Percentiles rank a stretch among this genome's conserved stretches.
phyloP scores from a whole-genome alignment of 257 asterid species.

The Parsonsia alboflavescens region DNA sequence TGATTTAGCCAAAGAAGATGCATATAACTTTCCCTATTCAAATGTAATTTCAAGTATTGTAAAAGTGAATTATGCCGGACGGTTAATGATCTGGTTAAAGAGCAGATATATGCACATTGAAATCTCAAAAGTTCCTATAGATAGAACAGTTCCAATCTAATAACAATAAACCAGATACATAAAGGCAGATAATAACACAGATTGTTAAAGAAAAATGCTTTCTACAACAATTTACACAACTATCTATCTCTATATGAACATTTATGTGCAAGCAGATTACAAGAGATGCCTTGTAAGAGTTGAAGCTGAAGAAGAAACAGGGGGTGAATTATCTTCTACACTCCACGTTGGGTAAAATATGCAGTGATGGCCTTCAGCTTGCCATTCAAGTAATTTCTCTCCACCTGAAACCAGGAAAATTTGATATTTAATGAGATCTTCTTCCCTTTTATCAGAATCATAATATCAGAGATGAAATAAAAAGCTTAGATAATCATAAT shows the following conservation, averaged over 20 bases:
- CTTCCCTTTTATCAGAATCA: too few relatives aligned
- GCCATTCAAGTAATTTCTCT: slow-evolving; percentile 69
- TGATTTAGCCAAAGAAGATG: not conserved
- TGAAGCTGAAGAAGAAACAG: not conserved
- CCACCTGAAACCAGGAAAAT: slow-evolving; percentile 51
- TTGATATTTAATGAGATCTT: not conserved
- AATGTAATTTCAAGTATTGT: not conserved
- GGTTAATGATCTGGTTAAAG: not conserved
- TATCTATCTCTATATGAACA: not conserved
- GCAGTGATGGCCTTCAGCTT: slow-evolving; percentile 87
- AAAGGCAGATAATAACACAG: not conserved
- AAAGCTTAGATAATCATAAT: too few relatives aligned
- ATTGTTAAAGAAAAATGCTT: not conserved
- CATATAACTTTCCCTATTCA: not conserved
- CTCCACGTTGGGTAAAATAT: slow-evolving; percentile 45
- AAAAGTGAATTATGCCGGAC: not conserved
- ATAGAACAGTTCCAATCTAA: not conserved
- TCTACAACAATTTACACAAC: not conserved
- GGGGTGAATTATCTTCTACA: slow-evolving; percentile 1
- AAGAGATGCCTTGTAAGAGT: not conserved
- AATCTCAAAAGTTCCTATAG: not conserved
- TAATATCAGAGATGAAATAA: too few relatives aligned
- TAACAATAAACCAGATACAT: not conserved
- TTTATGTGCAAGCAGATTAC: not conserved
- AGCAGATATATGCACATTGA: not conserved